These are phyloP conservation scores for Symbiodinium pilosum DNA, from an alignment of 73 alveolate genomes.

Conservation along the genomic window DNA sequence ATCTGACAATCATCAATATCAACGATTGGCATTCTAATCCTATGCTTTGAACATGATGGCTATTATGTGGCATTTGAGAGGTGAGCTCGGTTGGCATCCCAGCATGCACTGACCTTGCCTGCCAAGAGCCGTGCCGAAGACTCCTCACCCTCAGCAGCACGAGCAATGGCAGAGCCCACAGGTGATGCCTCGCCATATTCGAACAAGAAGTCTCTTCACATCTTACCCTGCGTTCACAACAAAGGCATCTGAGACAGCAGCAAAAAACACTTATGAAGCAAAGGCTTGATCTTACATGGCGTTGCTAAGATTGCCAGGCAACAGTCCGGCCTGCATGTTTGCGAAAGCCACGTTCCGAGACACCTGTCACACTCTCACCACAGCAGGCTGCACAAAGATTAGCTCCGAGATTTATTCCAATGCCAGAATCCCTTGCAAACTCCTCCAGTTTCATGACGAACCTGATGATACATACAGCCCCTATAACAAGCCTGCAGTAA, in stretches of 20 bases:
- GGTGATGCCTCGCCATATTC: not conserved
- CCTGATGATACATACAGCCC: not conserved
- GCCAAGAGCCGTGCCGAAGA: not conserved
- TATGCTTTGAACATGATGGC: too few relatives aligned
- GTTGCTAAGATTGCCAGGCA: not conserved
- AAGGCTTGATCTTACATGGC: not conserved
- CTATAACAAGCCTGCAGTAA: not conserved
- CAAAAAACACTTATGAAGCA: not conserved
- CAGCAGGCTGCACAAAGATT: too few relatives aligned
- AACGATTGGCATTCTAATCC: not conserved
- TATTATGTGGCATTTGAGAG: too few relatives aligned
- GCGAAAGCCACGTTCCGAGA: not conserved
- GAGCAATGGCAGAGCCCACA: not conserved
- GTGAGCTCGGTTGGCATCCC: too few relatives aligned
- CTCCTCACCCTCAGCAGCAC: constrained; percentile 6
- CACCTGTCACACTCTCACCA: too few relatives aligned
- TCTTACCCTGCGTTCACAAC: not conserved
- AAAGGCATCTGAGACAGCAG: not conserved
- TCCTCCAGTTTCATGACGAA: not conserved
- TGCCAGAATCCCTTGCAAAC: not conserved
- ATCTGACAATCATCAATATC: too few relatives aligned
- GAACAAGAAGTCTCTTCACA: not conserved
- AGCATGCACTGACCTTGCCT: not conserved
- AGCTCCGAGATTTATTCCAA: not conserved
- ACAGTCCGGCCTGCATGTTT: not conserved